Percentiles rank a stretch among this genome's conserved stretches.
Conservation (phyloP, 116 monocot genomes). For the Papilionanthe hybrid region DNA sequence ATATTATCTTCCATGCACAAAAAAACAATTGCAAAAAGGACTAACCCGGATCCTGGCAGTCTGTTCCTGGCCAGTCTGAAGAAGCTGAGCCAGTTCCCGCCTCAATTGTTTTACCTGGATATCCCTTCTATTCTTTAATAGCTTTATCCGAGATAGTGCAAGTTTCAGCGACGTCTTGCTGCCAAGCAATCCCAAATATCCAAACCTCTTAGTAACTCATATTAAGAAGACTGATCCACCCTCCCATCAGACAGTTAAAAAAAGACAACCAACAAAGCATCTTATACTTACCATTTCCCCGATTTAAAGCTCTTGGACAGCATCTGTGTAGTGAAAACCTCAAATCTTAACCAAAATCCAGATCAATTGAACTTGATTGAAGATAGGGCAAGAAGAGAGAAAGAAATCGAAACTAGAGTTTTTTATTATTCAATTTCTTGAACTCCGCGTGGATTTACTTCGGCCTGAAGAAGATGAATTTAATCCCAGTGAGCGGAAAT, state of each 20-base stretch:
- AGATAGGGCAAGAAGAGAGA: not conserved
- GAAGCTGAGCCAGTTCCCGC: conserved; percentile 79
- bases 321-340: conserved; percentile 6
- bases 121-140: conserved; percentile 74
- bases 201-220: not conserved
- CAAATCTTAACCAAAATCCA: not conserved
- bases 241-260: not conserved
- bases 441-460: not conserved
- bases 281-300: conserved; percentile 19
- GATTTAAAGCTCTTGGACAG: conserved; percentile 23
- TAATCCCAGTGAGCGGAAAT: not conserved
- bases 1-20: not conserved
- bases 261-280: conserved; percentile 4
- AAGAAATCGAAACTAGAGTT: not conserved
- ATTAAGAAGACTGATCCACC: not conserved
- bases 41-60: conserved; percentile 81
- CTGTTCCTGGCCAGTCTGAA: conserved; percentile 66
- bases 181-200: conserved; percentile 17
- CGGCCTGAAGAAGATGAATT: not conserved
- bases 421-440: not conserved
- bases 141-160: conserved; percentile 66
- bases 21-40: conserved; percentile 2
- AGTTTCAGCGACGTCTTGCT: conserved; percentile 91
- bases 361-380: not conserved
- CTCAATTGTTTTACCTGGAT: conserved; percentile 52